phyloP scores from a whole-genome alignment of 2,329 filamentous ascomycete genomes.

The Metarhizium anisopliae region DNA sequence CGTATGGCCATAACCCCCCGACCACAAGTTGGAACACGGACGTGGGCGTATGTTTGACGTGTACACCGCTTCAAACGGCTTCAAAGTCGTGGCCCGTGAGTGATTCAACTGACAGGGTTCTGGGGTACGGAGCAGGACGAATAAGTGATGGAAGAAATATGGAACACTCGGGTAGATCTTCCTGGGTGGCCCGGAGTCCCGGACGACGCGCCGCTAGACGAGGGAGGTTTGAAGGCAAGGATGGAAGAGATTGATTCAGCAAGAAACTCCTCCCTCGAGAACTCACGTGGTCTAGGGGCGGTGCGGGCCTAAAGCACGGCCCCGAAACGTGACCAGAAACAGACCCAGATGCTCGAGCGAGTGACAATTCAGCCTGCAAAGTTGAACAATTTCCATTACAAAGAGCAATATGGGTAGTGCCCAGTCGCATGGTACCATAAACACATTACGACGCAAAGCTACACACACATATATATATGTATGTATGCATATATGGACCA shows the following conservation, averaged over 20 bases:
- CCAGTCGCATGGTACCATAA: too few species aligned
- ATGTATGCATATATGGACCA: too few species aligned
- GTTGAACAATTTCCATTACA: too few species aligned
- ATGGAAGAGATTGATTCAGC: not conserved
- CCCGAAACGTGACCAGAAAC: not conserved
- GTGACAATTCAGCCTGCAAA: too few species aligned
- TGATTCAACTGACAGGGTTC: not conserved
- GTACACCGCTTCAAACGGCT: not conserved
- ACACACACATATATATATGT: too few species aligned
- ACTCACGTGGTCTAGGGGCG: constrained; percentile 1
- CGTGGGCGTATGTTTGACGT: not conserved
- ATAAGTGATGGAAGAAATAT: not conserved
- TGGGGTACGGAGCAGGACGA: not conserved
- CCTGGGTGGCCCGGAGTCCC: not conserved
- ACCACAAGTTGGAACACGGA: not conserved
- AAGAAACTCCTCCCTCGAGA: not conserved
- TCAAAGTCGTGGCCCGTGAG: too few species aligned
- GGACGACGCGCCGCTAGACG: not conserved
- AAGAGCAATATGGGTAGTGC: too few species aligned
- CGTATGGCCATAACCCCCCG: not conserved
- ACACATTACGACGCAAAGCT: too few species aligned
- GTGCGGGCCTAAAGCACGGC: constrained; percentile 3
- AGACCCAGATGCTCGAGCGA: not conserved
- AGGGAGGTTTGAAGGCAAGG: not conserved
- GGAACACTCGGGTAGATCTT: not conserved